A percentile compares a stretch with the other conserved stretches of the same genome.
These are phyloP conservation scores for Tolypocladium ovalisporum DNA, from an alignment of 2,329 filamentous ascomycete species.

Conservation along the genomic window DNA sequence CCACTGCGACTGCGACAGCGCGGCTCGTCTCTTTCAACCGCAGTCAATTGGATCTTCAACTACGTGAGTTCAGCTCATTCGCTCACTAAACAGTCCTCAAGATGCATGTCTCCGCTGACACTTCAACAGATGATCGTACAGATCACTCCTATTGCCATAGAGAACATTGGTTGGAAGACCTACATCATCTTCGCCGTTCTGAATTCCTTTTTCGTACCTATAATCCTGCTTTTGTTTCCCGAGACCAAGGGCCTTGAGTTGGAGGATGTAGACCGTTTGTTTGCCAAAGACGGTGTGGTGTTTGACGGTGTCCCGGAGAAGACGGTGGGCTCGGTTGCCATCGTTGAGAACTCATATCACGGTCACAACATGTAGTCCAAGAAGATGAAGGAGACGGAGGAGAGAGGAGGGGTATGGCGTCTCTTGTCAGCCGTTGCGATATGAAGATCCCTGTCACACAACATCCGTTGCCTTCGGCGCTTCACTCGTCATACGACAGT, in stretches of 20 bases:
- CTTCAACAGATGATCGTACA: constrained; percentile 5
- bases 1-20: constrained; percentile 18
- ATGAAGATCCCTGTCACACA: neutral
- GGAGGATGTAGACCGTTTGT: constrained; percentile 28
- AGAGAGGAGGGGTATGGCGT: neutral
- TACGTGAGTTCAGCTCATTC: constrained; percentile 12
- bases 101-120: neutral
- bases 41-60: constrained; percentile 22
- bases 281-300: constrained; percentile 10
- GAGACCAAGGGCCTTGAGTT: constrained; percentile 25
- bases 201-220: constrained; percentile 15
- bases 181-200: constrained; percentile 18
- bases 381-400: neutral
- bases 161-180: constrained; percentile 14
- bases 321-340: neutral
- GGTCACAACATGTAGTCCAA: neutral
- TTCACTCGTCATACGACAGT: too few species aligned
- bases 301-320: neutral
- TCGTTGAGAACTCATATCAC: neutral
- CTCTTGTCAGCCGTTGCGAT: neutral
- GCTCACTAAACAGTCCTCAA: neutral
- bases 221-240: constrained; percentile 18
- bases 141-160: constrained; percentile 8
- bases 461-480: too few species aligned
- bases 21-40: constrained; percentile 21